These are phyloP conservation scores for Astrocystis sublimbata DNA, from an alignment of 495 filamentous ascomycete genomes.

Conservation along the genomic window DNA sequence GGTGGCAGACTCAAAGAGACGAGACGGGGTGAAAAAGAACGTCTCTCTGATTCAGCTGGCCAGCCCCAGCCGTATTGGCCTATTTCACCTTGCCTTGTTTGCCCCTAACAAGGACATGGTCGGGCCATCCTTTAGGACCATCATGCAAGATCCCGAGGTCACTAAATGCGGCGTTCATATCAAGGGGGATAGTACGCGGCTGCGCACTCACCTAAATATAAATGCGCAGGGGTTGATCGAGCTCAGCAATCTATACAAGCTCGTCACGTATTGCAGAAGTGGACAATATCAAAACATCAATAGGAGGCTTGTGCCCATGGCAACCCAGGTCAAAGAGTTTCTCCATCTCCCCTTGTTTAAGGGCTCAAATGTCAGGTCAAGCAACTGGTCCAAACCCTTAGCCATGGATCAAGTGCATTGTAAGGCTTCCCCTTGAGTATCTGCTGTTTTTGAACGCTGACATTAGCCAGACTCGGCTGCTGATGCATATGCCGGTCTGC, in stretches of 20 bases:
- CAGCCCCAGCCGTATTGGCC: slow-evolving; percentile 71
- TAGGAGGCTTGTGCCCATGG: slow-evolving; percentile 64
- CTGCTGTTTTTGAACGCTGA: not conserved
- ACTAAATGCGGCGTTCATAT: slow-evolving; percentile 78
- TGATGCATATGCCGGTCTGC: slow-evolving; percentile 78
- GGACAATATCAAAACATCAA: slow-evolving; percentile 59
- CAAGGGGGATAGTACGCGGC: slow-evolving; percentile 69
- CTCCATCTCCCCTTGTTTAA: slow-evolving; percentile 78
- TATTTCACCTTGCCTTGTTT: slow-evolving; percentile 77
- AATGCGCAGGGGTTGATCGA: slow-evolving; percentile 69
- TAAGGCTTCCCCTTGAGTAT: slow-evolving; percentile 41
- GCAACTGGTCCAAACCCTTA: slow-evolving; percentile 69
- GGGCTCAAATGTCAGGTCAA: slow-evolving; percentile 62
- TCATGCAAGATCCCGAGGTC: slow-evolving; percentile 70
- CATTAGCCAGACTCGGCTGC: slow-evolving; percentile 67
- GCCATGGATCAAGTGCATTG: slow-evolving; percentile 69
- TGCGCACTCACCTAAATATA: slow-evolving; percentile 66
- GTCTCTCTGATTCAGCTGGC: slow-evolving; percentile 81
- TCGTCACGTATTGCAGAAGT: slow-evolving; percentile 61
- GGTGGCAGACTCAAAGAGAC: slow-evolving; percentile 52
- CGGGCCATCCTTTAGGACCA: slow-evolving; percentile 63
- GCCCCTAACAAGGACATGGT: slow-evolving; percentile 60
- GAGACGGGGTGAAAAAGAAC: slow-evolving; percentile 58
- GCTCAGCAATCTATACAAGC: slow-evolving; percentile 74
- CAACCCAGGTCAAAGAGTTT: slow-evolving; percentile 67